A percentile compares a stretch with the other conserved stretches of the same genome.
These are phyloP conservation scores for Aspergillus hiratsukae DNA, from an alignment of 2,329 filamentous ascomycete species.

Conservation along the genomic window DNA sequence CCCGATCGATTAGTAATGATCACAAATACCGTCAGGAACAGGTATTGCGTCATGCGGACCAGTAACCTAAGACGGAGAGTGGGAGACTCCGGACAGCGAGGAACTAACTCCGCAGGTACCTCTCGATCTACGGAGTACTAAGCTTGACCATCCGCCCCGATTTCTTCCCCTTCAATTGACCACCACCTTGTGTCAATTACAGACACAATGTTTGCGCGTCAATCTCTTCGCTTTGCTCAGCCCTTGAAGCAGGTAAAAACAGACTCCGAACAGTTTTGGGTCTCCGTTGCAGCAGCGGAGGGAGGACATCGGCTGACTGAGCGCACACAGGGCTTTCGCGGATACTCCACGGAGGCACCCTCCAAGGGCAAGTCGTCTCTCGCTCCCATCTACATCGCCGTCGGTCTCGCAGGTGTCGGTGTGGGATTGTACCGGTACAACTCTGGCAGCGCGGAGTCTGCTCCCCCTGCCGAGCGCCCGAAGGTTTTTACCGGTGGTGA, in stretches of 20 bases:
- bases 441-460: slow-evolving; percentile 26
- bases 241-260: slow-evolving; percentile 60
- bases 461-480: slow-evolving; percentile 31
- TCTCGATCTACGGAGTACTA: not conserved
- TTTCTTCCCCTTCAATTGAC: slow-evolving; percentile 16
- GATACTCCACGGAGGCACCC: slow-evolving; percentile 65
- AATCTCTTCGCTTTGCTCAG: slow-evolving; percentile 59
- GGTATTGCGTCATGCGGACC: slow-evolving; percentile 28
- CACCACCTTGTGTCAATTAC: slow-evolving; percentile 10
- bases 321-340: slow-evolving; percentile 54
- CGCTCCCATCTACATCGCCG: slow-evolving; percentile 51
- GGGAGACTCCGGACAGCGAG: slow-evolving; percentile 6
- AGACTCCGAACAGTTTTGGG: not conserved
- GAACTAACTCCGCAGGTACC: slow-evolving; percentile 7
- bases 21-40: slow-evolving; percentile 6
- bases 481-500: slow-evolving; percentile 75
- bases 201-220: slow-evolving; percentile 62
- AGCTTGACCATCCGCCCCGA: not conserved
- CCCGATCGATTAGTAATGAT: slow-evolving; percentile 4
- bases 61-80: not conserved
- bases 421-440: slow-evolving; percentile 54
- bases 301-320: slow-evolving; percentile 7
- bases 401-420: slow-evolving; percentile 42
- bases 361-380: slow-evolving; percentile 52
- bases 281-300: slow-evolving; percentile 5